Evolutionary conservation across 768 basidiomycete species (phyloP).

Genomic region (Glaciozyma martinii): DNA sequence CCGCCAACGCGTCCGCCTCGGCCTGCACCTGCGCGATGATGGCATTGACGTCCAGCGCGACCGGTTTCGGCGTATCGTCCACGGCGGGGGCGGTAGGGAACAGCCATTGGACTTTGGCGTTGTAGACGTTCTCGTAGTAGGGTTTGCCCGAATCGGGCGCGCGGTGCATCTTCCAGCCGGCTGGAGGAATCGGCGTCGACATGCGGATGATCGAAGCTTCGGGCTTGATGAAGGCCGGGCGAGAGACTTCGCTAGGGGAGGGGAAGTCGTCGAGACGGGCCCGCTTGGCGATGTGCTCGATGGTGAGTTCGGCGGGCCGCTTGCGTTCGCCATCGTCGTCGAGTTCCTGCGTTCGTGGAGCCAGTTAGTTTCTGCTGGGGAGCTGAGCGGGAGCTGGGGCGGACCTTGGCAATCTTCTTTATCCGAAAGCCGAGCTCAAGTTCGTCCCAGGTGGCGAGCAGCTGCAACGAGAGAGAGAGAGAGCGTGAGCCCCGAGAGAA

Average conservation of each 20-base stretch:
- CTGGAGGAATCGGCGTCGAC: conserved; percentile 4
- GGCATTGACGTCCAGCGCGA: conserved; percentile 30
- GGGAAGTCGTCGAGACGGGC: conserved; percentile 7
- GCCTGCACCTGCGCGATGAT: conserved; percentile 42
- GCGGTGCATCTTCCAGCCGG: conserved; percentile 13
- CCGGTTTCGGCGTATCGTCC: conserved; percentile 8
- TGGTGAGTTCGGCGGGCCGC: conserved; percentile 15
- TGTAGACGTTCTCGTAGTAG: conserved; percentile 5
- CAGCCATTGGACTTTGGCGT: conserved; percentile 1
- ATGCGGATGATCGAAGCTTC: background rate
- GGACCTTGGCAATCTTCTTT: conserved; percentile 47
- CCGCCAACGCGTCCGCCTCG: conserved; percentile 31
- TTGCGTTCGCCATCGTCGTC: conserved; percentile 13
- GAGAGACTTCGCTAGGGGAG: background rate
- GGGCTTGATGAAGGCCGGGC: conserved; percentile 13
- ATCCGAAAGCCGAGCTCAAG: conserved; percentile 75
- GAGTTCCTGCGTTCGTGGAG: background rate
- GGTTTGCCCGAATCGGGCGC: background rate
- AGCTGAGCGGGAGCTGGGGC: background rate
- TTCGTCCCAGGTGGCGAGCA: conserved; percentile 69
- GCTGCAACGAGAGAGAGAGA: conserved; percentile 42
- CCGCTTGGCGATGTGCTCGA: conserved; percentile 23
- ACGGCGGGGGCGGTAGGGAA: conserved; percentile 8
- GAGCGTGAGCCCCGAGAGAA: conserved; percentile 3
- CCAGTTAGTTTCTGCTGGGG: background rate